phyloP scores from a whole-genome alignment of 2,329 filamentous ascomycete genomes.

The Cercospora sp. region DNA sequence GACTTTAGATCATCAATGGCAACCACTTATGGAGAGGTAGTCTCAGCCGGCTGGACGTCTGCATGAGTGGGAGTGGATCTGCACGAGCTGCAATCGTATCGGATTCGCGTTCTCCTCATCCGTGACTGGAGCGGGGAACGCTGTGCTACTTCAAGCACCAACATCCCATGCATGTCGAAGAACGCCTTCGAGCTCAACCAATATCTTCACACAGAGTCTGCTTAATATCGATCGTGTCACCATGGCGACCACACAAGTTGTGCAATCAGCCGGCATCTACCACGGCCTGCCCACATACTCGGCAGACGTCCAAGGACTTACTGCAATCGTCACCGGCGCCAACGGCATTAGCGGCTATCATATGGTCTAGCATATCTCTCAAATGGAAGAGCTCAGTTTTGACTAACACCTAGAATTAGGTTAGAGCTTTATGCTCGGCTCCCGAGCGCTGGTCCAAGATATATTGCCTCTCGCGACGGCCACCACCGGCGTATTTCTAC shows the following conservation, averaged over 20 bases:
- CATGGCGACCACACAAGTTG: constrained; percentile 6
- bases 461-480: constrained; percentile 50
- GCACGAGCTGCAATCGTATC: neutral
- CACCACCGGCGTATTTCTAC: constrained; percentile 40
- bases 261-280: constrained; percentile 43
- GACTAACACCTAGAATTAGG: constrained; percentile 34
- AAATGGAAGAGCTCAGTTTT: neutral
- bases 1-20: neutral
- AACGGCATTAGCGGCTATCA: constrained; percentile 55
- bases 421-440: constrained; percentile 47
- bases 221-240: neutral
- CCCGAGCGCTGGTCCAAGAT: constrained; percentile 53
- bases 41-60: neutral
- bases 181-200: neutral
- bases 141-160: neutral
- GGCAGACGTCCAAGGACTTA: constrained; percentile 41
- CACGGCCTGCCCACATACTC: constrained; percentile 49
- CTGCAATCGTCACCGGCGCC: constrained; percentile 53
- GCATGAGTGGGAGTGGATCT: neutral
- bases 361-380: constrained; percentile 1
- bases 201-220: neutral
- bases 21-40: neutral
- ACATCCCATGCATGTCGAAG: neutral
- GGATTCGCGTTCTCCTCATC: constrained; percentile 2
- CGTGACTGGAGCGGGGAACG: neutral